Percentiles rank a stretch among this genome's conserved stretches.
These are phyloP conservation scores for Penicillium sp. DNA, from an alignment of 2,329 filamentous ascomycete species.

Conservation along the genomic window DNA sequence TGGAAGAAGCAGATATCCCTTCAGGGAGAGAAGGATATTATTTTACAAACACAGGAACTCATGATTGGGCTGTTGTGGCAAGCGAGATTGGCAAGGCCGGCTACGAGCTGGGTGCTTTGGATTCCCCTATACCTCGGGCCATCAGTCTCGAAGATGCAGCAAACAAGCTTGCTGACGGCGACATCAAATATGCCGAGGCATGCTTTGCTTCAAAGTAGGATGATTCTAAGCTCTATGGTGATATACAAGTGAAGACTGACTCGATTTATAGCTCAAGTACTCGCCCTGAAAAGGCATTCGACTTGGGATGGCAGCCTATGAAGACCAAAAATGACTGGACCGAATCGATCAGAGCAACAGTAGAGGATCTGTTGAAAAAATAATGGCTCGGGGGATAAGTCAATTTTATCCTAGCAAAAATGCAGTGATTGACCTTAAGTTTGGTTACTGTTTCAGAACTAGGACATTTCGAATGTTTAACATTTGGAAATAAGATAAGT, in stretches of 20 bases:
- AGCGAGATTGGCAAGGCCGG: conserved; percentile 1
- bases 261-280: neutral
- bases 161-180: neutral
- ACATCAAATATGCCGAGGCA: neutral
- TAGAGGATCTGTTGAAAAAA: too few relatives aligned
- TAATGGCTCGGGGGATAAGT: too few relatives aligned
- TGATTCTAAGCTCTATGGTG: too few relatives aligned
- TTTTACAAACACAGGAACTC: conserved; percentile 47
- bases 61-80: conserved; percentile 39
- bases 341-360: neutral
- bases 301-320: neutral
- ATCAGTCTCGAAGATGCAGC: neutral
- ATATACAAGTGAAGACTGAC: neutral
- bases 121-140: neutral
- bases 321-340: neutral
- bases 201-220: neutral
- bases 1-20: conserved; percentile 31
- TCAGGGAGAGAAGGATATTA: conserved; percentile 30
- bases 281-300: neutral
- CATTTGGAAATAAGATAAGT: too few relatives aligned
- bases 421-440: too few relatives aligned
- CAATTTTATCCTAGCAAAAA: too few relatives aligned
- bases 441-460: too few relatives aligned
- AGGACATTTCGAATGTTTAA: too few relatives aligned
- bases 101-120: neutral